Percentiles rank a stretch among this genome's conserved stretches.
Evolutionary conservation across 805 yeast species (phyloP).

Genomic region (Ogataea ramenticola): DNA sequence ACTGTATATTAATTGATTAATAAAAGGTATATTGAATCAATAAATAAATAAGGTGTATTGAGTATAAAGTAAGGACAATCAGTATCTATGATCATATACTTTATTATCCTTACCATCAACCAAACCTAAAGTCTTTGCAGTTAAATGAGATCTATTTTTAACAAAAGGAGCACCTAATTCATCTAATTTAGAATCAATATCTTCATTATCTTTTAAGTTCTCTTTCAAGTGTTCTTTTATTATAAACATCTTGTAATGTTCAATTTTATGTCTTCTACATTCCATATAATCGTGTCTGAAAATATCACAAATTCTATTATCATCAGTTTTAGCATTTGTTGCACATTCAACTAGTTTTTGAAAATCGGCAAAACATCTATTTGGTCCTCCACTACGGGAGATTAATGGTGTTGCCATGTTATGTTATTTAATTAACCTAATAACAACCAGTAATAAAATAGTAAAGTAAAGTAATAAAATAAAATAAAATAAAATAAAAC

Average conservation of each 20-base stretch:
- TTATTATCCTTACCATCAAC: slow-evolving; percentile 26
- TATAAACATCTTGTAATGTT: slow-evolving; percentile 27
- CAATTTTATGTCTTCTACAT: slow-evolving; percentile 30
- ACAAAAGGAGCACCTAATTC: slow-evolving; percentile 32
- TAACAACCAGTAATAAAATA: no score
- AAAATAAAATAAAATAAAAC: no score
- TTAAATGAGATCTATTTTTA: slow-evolving; percentile 28
- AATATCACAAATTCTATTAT: slow-evolving; percentile 25
- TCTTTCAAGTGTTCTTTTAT: slow-evolving; percentile 26
- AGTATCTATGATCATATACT: background rate
- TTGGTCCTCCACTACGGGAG: slow-evolving; percentile 28
- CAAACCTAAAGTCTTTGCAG: slow-evolving; percentile 32
- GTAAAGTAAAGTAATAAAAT: background rate
- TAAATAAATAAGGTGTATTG: no score
- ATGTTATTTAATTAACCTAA: no score
- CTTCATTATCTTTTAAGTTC: slow-evolving; percentile 11
- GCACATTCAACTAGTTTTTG: slow-evolving; percentile 32
- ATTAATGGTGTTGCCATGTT: background rate
- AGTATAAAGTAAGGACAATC: no score
- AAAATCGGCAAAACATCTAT: slow-evolving; percentile 29
- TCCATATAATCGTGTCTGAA: slow-evolving; percentile 28
- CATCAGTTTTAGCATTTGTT: slow-evolving; percentile 24
- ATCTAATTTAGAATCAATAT: slow-evolving; percentile 8
- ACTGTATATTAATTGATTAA: no score
- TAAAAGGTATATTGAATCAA: no score